Base-by-base conservation (phyloP, 805 yeast genomes). In the Starmerella roubikii region DNA sequence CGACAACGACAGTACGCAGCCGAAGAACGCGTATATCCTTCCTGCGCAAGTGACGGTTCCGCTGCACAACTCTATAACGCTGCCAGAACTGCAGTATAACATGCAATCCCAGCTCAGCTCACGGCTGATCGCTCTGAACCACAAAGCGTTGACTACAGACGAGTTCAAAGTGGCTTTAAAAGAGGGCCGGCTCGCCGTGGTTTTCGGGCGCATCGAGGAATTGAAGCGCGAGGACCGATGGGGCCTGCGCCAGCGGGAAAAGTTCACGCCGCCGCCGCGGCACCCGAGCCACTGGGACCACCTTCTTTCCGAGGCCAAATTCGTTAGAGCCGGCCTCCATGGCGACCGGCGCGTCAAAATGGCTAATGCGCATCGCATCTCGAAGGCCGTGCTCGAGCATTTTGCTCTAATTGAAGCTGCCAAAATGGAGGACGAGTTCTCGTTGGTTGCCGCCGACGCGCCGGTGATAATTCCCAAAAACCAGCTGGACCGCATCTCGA, bases 141-240 rank as follows among this genome's bases (percentile, higher is more conserved):
- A 86, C 53, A 91, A 91, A 54, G 77, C 81, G 0, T 64, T 88
- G 28, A 74, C 85, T 24, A 81, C 97, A 0, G 88, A 83, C 37
- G 74, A 81, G 40, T 91, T 74, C 59, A 93, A 84, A 53, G 72
- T 79, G 51, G 82, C 94, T 0, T 62, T 86, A 25, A 71, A 83
- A 12, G 98, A 91, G 54, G 94, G 95, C 3, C 80, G 86, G 54
- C 76, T 88, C 3, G 82, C 93, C 0, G 95, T 85, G 10, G 74
- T 84, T 16, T 80, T 84, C 51, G 79, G 93, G 2, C 67, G 97
- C 44, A 86, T 91, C 34, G 97, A 88, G 54, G 97, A 88, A 56
- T 66, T 91, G 46, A 83, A 84, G 56, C 66, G 93, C 34, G 78
- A 78, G 41, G 80, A 82, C 2, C 76, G 81, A 51, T 91, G 98